These are phyloP conservation scores for Penicillium sp. DNA, from an alignment of 2,329 filamentous ascomycete genomes.

Conservation along the genomic window DNA sequence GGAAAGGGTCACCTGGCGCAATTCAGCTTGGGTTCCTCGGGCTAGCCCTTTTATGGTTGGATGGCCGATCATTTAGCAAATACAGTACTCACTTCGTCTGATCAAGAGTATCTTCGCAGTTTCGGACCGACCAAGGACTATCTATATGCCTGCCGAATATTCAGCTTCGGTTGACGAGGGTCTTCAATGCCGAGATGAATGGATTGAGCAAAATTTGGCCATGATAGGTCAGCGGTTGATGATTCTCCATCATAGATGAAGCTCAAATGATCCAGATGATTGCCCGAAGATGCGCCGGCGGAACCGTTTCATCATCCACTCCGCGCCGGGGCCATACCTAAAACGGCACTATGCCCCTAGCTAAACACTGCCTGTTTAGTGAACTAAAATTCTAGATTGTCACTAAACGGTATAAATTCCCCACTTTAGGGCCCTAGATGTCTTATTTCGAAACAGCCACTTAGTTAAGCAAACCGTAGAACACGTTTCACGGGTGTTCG, in stretches of 20 bases:
- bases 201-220: background rate
- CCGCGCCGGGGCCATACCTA: background rate
- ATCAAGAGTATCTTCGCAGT: background rate
- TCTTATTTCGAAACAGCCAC: conserved; percentile 12
- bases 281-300: conserved; percentile 1
- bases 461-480: background rate
- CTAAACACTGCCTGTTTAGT: background rate
- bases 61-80: background rate
- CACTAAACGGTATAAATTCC: background rate
- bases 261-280: background rate
- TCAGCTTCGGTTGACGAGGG: background rate
- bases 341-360: background rate
- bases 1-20: background rate
- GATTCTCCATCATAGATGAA: background rate
- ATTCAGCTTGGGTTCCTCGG: background rate
- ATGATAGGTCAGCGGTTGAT: background rate
- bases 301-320: background rate
- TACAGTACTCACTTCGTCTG: background rate
- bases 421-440: background rate
- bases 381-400: background rate
- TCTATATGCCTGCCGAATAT: background rate
- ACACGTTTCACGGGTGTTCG: background rate
- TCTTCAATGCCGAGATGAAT: background rate
- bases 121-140: background rate
- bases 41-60: background rate